Base-by-base conservation (phyloP, 495 filamentous ascomycete genomes). In the Monascus purpureus region DNA sequence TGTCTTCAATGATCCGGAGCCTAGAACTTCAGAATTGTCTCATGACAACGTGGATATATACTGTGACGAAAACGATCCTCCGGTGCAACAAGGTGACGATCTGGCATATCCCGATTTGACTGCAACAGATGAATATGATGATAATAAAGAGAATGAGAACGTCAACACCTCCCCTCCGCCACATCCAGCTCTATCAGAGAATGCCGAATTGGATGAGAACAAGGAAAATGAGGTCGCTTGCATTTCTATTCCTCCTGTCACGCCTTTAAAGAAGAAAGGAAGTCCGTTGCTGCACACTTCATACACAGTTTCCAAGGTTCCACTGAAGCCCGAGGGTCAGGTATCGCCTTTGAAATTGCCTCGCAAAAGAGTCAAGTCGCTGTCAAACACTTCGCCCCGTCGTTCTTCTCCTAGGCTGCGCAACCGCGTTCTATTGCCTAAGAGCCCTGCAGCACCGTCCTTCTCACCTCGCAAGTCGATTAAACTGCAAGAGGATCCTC, bases 301-400 rank as follows among this genome's bases (percentile, higher is more conserved):
- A 35, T 73, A 82, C 45, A 86, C 80, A 0, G 70, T 80, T 0
- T 77, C 73, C 9, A 87, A 84, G 56, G 77, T 86, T 1, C 79
- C 81, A 3, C 54, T 86, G 16, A 82, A 80, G 50, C 62, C 72
- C 0, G 75, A 73, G 26, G 77, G 74, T 11, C 65, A 79, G 1
- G 63, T 70, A 1, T 72, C 68, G 2, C 73, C 77, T 2, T 45
- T 70, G 30, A 70, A 73, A 50, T 37, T 70, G 39, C 40, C 62
- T 42, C 59, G 67, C 42, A 56, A 80, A 60, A 48, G 72, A 42
- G 54, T 77, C 54, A 49, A 45, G 1, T 48, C 70, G 33, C 34
- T 63, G 49, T 53, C 68, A 38, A 42, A 29, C 13, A 44, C 47
- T 11, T 60, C 58, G 8, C 58, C 55, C 7, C 38, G 45, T 13